Conservation (phyloP, 148 eudicot genomes). For the Limonium bicolor region DNA sequence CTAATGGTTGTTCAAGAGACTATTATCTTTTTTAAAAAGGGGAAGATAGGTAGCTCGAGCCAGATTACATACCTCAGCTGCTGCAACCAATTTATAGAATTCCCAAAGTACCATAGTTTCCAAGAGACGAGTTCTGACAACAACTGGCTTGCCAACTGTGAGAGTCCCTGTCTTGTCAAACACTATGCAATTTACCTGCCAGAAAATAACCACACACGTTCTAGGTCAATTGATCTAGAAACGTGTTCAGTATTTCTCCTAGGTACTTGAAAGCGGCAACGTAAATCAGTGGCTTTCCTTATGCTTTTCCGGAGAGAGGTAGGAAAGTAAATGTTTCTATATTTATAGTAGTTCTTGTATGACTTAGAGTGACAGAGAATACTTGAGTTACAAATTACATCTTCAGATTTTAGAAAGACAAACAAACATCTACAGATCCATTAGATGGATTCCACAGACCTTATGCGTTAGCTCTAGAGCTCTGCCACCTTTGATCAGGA, state of each 20-base stretch:
- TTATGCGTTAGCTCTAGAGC: slow-evolving; percentile 88
- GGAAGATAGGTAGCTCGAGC: not conserved
- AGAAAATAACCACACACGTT: not conserved
- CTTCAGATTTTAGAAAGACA: too few relatives aligned
- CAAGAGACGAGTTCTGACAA: slow-evolving; percentile 54
- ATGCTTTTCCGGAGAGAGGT: too few relatives aligned
- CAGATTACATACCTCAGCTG: slow-evolving; percentile 58
- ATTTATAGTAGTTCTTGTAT: too few relatives aligned
- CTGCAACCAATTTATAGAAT: slow-evolving; percentile 68
- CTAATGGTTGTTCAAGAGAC: not conserved
- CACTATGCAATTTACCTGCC: slow-evolving; percentile 85
- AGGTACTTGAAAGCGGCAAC: too few relatives aligned
- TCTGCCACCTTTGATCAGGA: slow-evolving; percentile 91
- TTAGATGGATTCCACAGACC: too few relatives aligned
- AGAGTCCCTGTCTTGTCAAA: slow-evolving; percentile 99
- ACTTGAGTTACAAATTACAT: too few relatives aligned
- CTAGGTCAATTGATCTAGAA: too few relatives aligned
- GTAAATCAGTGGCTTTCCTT: too few relatives aligned
- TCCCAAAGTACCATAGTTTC: slow-evolving; percentile 44
- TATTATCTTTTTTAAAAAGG: not conserved
- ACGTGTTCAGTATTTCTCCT: too few relatives aligned
- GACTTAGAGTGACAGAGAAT: too few relatives aligned
- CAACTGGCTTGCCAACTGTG: slow-evolving; percentile 80
- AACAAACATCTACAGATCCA: too few relatives aligned
- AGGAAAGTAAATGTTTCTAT: too few relatives aligned